Percentiles rank a stretch among this genome's conserved stretches.
Conservation (phyloP, 495 filamentous ascomycete genomes). For the Aspergillus cavernicola region DNA sequence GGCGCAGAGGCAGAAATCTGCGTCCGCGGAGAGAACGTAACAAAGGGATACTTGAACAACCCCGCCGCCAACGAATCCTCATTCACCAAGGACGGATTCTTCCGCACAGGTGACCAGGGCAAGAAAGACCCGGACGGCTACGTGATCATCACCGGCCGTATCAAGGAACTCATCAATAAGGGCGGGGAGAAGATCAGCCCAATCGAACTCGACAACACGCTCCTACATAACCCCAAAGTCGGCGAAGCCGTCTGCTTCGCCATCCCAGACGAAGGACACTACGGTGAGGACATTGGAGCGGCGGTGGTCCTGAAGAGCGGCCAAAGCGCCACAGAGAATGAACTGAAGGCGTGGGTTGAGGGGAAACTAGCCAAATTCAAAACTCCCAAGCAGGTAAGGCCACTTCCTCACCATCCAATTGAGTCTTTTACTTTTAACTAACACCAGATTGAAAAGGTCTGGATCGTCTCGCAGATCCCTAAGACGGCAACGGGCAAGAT, state of each 20-base stretch:
- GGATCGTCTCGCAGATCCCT: constrained; percentile 75
- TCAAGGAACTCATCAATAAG: constrained; percentile 84
- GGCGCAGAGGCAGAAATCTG: constrained; percentile 75
- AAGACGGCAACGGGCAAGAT: constrained; percentile 91
- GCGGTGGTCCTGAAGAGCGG: constrained; percentile 71
- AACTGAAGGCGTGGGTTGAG: constrained; percentile 62
- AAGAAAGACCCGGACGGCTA: constrained; percentile 70
- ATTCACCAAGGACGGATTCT: constrained; percentile 68
- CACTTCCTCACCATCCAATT: constrained; percentile 1
- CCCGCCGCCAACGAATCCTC: constrained; percentile 63
- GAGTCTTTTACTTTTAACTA: neutral
- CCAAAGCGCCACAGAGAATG: constrained; percentile 45
- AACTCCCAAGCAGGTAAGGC: constrained; percentile 71
- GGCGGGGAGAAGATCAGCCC: constrained; percentile 81
- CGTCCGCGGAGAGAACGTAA: constrained; percentile 75
- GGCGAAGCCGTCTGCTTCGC: constrained; percentile 79
- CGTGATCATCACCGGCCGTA: constrained; percentile 71
- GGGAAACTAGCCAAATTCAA: constrained; percentile 75
- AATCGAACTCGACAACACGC: constrained; percentile 77
- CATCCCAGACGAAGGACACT: constrained; percentile 47
- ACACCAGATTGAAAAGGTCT: constrained; percentile 46
- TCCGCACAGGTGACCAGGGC: constrained; percentile 83
- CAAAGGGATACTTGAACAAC: constrained; percentile 80
- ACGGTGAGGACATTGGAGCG: constrained; percentile 76
- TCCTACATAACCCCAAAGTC: constrained; percentile 64